Evolutionary conservation across 129 eudicot species (phyloP).

Genomic region (Pulicaria dysenterica): DNA sequence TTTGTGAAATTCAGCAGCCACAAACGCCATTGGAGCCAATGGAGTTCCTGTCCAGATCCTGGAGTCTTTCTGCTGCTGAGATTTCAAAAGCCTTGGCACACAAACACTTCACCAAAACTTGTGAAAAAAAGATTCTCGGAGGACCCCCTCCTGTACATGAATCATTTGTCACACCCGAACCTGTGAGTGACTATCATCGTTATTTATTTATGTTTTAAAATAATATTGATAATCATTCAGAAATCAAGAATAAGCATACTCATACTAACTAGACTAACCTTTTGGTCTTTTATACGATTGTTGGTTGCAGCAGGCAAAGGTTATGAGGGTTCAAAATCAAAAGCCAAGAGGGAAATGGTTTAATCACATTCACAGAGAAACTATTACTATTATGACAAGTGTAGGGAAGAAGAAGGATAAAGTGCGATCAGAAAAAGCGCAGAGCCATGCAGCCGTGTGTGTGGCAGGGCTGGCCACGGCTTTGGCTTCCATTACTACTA

Average conservation of each 20-base stretch:
- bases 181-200: conserved; percentile 39
- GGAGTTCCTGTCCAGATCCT: conserved; percentile 90
- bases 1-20: conserved; percentile 48
- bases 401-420: conserved; percentile 64
- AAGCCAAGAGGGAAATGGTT: conserved; percentile 62
- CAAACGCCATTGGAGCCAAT: conserved; percentile 84
- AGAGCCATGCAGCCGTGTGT: conserved; percentile 63
- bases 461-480: conserved; percentile 88
- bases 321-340: conserved; percentile 21
- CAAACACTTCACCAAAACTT: conserved; percentile 40
- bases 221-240: too few species aligned
- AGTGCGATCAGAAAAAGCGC: conserved; percentile 63
- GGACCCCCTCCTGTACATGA: conserved; percentile 47
- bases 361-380: conserved; percentile 34
- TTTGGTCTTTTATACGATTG: not conserved
- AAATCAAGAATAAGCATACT: not conserved
- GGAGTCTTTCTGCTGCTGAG: conserved; percentile 80
- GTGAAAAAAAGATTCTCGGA: conserved; percentile 10
- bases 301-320: conserved; percentile 16
- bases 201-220: not conserved
- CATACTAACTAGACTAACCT: not conserved
- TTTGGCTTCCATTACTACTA: conserved; percentile 64
- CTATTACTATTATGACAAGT: not conserved
- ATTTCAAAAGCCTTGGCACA: conserved; percentile 70
- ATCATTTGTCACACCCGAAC: conserved; percentile 36